These are phyloP conservation scores for Yarrowia deformans DNA, from an alignment of 805 yeast species.

Conservation along the genomic window DNA sequence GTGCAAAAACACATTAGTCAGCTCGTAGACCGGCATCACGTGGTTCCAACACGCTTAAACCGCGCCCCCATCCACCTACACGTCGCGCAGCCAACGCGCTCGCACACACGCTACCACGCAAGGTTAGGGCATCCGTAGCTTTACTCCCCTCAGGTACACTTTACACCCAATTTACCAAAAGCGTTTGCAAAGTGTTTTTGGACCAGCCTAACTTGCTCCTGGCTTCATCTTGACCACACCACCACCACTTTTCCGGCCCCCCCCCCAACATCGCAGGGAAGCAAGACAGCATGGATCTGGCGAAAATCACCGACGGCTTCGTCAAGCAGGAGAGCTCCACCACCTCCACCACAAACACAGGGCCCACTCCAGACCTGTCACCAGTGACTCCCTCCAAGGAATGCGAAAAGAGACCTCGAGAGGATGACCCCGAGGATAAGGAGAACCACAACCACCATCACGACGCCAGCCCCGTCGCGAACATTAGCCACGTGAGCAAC, in stretches of 20 bases:
- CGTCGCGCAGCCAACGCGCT: constrained; percentile 13
- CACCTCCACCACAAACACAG: constrained; percentile 22
- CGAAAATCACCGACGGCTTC: constrained; percentile 39
- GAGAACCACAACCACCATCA: not conserved
- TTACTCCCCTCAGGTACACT: constrained; percentile 29
- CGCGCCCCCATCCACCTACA: not conserved
- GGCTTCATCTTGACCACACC: constrained; percentile 19
- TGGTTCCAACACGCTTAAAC: not conserved
- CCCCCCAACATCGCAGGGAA: not conserved
- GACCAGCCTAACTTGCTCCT: constrained; percentile 12
- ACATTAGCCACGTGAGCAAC: not conserved
- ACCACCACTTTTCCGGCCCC: not conserved
- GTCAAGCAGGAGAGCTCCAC: constrained; percentile 23
- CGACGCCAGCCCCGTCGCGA: no score
- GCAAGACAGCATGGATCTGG: constrained; percentile 23
- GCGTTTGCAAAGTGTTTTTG: constrained; percentile 36
- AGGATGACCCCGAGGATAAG: constrained; percentile 6
- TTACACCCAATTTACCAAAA: constrained; percentile 35
- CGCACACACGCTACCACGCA: not conserved
- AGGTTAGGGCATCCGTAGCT: constrained; percentile 1
- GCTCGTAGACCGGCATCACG: not conserved
- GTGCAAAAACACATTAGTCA: not conserved
- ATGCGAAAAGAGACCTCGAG: constrained; percentile 11
- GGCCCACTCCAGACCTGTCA: constrained; percentile 32
- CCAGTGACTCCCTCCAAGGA: constrained; percentile 35